phyloP scores from a whole-genome alignment of 1,284 basidiomycete genomes.

The Cryptococcus sp. region DNA sequence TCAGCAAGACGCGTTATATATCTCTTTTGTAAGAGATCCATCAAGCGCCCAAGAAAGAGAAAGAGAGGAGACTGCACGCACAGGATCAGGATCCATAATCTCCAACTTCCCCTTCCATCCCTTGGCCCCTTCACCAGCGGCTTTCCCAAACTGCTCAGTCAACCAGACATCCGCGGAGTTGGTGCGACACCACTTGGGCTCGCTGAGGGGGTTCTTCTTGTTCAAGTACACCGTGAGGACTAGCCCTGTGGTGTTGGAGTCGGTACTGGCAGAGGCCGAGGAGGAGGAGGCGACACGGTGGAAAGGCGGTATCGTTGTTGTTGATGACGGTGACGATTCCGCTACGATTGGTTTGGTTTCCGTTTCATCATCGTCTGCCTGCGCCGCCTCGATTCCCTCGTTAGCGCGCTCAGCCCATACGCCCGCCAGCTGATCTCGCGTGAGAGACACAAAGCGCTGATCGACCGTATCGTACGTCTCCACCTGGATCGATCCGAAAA shows the following conservation, averaged over 20 bases:
- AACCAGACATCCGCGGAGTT: conserved; percentile 93
- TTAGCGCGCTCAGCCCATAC: conserved; percentile 21
- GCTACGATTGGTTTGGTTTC: conserved; percentile 6
- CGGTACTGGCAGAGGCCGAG: background rate
- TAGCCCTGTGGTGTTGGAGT: conserved; percentile 21
- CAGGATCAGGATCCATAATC: conserved; percentile 91
- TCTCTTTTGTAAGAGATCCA: no score
- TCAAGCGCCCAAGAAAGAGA: background rate
- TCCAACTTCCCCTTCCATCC: conserved; percentile 92
- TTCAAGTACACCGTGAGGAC: conserved; percentile 67
- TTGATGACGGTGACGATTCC: background rate
- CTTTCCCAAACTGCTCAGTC: conserved; percentile 72
- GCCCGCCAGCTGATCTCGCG: conserved; percentile 31
- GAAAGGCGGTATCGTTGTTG: conserved; percentile 27
- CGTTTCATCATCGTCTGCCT: conserved; percentile 5
- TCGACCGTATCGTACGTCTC: conserved; percentile 48
- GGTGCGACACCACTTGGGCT: conserved; percentile 93
- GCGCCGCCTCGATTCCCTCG: conserved; percentile 14
- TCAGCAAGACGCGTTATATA: background rate
- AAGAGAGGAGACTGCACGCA: conserved; percentile 57
- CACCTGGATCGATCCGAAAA: conserved; percentile 29
- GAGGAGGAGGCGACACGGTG: conserved; percentile 21
- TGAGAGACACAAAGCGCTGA: conserved; percentile 44
- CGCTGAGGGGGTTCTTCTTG: conserved; percentile 79
- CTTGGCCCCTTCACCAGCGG: conserved; percentile 57